Evolutionary conservation across 768 basidiomycete species (phyloP), one percentile per base, ranked within the genome.

Genomic region (Udeniomyces megalosporus): DNA sequence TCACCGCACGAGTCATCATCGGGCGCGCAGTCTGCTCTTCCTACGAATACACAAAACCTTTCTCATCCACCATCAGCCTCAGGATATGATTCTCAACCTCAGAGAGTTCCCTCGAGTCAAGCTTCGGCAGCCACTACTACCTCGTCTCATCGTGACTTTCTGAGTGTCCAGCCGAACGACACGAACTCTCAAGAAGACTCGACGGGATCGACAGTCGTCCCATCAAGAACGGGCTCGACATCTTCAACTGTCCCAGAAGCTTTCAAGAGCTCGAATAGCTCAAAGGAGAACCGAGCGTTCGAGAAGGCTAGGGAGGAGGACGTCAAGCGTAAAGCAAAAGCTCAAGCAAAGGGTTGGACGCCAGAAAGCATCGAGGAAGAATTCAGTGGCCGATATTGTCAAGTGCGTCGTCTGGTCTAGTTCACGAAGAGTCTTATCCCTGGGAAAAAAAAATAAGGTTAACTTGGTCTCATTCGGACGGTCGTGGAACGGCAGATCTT

Each of bases 331-430:
- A 53, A 44, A 26, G 47, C 32, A 10, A 50, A 66, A 38, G 60
- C 56, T 5, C 47, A 66, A 35, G 60, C 60, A 1, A 44, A 57
- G 22, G 60, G 57, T 2, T 66, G 65, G 65, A 62, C 65, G n/a
- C 42, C 60, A 17, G 60, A 61, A 46, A 52, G 29, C 26, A 58
- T 66, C 38, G 60, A 57, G 49, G 35, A 58, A 24, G 52, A 50
- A n/a, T 66, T 62, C 22, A 61, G 50, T 17, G 65, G 60, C 29
- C 55, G 65, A 14, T 66, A 66, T 32, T 58, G 59, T 24, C 64
- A 65, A 46, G 63, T 64, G 44, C 49, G 17, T 58, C 1, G 3
- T 3, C 34, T 26, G 17, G 38, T n/a, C n/a, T n/a, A n/a, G n/a
- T n/a, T n/a, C n/a, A n/a, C n/a, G n/a, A n/a, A n/a, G n/a, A n/a